A percentile compares a stretch with the other conserved stretches of the same genome.
Conservation (phyloP, 495 filamentous ascomycete species). For the Aspergillus carlsbadensis region DNA sequence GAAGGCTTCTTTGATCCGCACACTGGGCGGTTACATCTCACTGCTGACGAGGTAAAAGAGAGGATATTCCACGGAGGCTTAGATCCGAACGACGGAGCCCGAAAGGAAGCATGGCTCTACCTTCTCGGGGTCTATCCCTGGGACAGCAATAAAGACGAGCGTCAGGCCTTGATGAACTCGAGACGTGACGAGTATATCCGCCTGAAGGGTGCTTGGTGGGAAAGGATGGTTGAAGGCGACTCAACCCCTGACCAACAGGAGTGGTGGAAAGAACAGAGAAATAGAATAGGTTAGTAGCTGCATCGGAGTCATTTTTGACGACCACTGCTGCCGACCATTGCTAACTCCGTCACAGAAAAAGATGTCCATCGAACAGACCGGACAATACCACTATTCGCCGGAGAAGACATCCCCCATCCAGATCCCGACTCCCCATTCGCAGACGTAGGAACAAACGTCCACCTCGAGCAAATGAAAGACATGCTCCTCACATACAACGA, state of each 20-base stretch:
- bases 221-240: constrained; percentile 79
- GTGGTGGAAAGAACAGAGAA: constrained; percentile 94
- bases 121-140: constrained; percentile 87
- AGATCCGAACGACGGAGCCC: constrained; percentile 81
- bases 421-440: constrained; percentile 96
- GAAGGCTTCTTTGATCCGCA: constrained; percentile 73
- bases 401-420: constrained; percentile 97
- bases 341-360: constrained; percentile 63
- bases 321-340: background rate
- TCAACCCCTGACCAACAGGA: constrained; percentile 76
- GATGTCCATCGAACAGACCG: constrained; percentile 97
- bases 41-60: constrained; percentile 90
- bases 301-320: background rate
- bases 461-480: constrained; percentile 98
- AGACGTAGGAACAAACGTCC: constrained; percentile 87
- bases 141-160: constrained; percentile 79
- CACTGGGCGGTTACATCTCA: constrained; percentile 72
- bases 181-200: constrained; percentile 91
- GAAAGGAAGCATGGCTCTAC: constrained; percentile 97
- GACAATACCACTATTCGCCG: constrained; percentile 86
- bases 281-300: constrained; percentile 74
- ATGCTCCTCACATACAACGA: constrained; percentile 99
- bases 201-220: constrained; percentile 95
- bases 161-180: constrained; percentile 76
- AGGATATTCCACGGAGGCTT: constrained; percentile 93